These are phyloP conservation scores for Leccinellum luteum DNA, from an alignment of 768 basidiomycete genomes.

Conservation along the genomic window DNA sequence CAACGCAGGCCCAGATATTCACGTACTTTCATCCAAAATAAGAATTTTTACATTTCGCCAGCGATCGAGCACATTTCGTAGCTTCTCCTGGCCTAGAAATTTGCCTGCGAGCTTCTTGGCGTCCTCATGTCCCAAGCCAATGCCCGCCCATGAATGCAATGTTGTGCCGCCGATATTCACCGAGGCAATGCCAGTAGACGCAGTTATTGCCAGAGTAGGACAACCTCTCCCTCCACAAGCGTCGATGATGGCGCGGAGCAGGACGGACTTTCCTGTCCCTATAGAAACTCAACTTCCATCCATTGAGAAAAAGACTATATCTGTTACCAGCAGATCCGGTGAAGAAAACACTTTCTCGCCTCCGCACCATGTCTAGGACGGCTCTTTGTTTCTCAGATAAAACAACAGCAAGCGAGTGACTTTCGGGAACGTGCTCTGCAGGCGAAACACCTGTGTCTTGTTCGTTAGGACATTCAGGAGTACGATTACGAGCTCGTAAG, in stretches of 20 bases:
- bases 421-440: neutral
- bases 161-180: slow-evolving; percentile 82
- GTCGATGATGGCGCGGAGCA: slow-evolving; percentile 72
- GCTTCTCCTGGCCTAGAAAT: slow-evolving; percentile 42
- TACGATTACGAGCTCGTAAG: neutral
- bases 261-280: slow-evolving; percentile 84
- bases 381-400: slow-evolving; percentile 53
- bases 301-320: neutral
- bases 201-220: slow-evolving; percentile 64
- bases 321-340: slow-evolving; percentile 73
- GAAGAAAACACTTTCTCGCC: slow-evolving; percentile 73
- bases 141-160: slow-evolving; percentile 80
- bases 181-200: slow-evolving; percentile 76
- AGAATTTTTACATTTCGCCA: slow-evolving; percentile 66
- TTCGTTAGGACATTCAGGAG: neutral
- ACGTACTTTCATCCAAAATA: slow-evolving; percentile 83
- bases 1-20: neutral
- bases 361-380: slow-evolving; percentile 52
- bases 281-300: slow-evolving; percentile 3
- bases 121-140: slow-evolving; percentile 66
- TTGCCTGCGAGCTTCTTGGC: slow-evolving; percentile 53
- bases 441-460: neutral
- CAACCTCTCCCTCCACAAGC: slow-evolving; percentile 37
- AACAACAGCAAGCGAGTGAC: slow-evolving; percentile 20
- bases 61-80: slow-evolving; percentile 43